Percentiles rank a stretch among this genome's conserved stretches.
Evolutionary conservation across 73 alveolate species (phyloP).

Genomic region (Paramecium primaurelia): DNA sequence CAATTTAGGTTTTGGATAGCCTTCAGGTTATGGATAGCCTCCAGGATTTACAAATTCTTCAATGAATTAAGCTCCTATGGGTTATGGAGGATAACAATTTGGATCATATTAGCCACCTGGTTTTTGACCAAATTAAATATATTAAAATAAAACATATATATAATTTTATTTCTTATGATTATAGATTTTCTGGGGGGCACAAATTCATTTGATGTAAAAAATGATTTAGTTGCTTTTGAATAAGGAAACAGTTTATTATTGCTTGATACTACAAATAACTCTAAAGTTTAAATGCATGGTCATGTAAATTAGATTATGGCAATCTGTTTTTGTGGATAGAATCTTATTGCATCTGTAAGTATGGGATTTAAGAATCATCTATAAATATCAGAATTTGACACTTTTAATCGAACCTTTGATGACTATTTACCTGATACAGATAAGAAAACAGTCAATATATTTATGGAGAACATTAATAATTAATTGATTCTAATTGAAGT

Average conservation of each 20-base stretch:
- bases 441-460: not conserved
- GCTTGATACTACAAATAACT: not conserved
- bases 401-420: not conserved
- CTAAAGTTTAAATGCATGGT: constrained; percentile 28
- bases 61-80: not conserved
- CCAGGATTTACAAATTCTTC: not conserved
- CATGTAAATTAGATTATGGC: not conserved
- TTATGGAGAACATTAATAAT: not conserved
- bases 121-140: not conserved
- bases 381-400: not conserved
- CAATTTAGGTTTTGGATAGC: not conserved
- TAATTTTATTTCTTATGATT: not conserved
- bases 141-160: not conserved
- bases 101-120: not conserved
- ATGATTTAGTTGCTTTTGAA: constrained; percentile 35
- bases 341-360: not conserved
- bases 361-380: constrained; percentile 32
- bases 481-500: constrained; percentile 3
- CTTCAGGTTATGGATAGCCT: not conserved
- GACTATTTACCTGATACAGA: constrained; percentile 1
- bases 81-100: constrained; percentile 1
- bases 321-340: not conserved
- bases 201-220: not conserved
- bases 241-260: constrained; percentile 2
- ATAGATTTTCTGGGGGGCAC: not conserved